These are phyloP conservation scores for Hyaloperonospora arabidopsidis DNA, from an alignment of 352 stramenopile species.

Conservation along the genomic window DNA sequence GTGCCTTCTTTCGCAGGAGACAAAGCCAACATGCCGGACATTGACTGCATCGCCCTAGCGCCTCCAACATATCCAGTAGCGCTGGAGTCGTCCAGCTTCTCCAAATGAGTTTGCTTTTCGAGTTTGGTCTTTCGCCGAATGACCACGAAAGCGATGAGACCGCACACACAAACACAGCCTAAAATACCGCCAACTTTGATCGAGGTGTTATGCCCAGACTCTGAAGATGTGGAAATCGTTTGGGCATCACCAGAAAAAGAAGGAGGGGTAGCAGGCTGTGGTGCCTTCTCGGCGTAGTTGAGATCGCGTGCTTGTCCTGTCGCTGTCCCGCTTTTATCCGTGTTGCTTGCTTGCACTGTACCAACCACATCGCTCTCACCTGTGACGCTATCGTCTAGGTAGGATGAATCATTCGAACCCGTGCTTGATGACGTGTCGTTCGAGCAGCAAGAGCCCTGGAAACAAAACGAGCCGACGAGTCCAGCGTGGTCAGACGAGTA, in stretches of 20 bases:
- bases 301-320: constrained; percentile 1
- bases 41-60: constrained; percentile 22
- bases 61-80: constrained; percentile 38
- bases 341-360: constrained; percentile 21
- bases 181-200: constrained; percentile 46
- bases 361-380: constrained; percentile 23
- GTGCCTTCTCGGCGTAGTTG: too few species aligned
- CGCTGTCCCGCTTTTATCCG: constrained; percentile 5
- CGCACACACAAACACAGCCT: constrained; percentile 35
- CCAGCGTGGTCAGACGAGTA: constrained; percentile 72
- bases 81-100: constrained; percentile 36
- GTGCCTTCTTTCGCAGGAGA: constrained; percentile 27
- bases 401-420: constrained; percentile 7
- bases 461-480: constrained; percentile 49
- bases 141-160: constrained; percentile 41
- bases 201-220: constrained; percentile 25
- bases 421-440: constrained; percentile 27
- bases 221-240: constrained; percentile 39
- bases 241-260: constrained; percentile 14
- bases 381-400: constrained; percentile 6
- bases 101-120: constrained; percentile 32
- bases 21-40: constrained; percentile 23
- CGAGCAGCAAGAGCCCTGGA: constrained; percentile 50
- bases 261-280: neutral
- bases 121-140: constrained; percentile 50